Conservation (phyloP, 2,329 filamentous ascomycete genomes). For the Pseudogymnoascus destructans region DNA sequence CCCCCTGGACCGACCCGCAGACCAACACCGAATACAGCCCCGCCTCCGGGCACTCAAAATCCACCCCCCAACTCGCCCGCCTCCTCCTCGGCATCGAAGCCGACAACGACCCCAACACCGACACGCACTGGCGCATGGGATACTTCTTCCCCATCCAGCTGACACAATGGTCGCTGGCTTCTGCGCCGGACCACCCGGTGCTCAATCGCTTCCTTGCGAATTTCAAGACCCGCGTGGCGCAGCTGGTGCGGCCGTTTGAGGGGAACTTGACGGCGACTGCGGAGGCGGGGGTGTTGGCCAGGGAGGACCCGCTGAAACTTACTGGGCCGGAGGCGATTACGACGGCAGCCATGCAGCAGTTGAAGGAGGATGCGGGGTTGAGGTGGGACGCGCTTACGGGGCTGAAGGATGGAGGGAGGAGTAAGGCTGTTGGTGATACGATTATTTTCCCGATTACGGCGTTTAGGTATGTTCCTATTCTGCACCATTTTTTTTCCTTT, state of each 20-base stretch:
- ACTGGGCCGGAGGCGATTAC: constrained; percentile 27
- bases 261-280: neutral
- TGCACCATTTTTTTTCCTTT: neutral
- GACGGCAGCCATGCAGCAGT: constrained; percentile 19
- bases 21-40: constrained; percentile 18
- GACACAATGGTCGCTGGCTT: constrained; percentile 26
- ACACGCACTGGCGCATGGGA: constrained; percentile 27
- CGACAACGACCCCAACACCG: constrained; percentile 20
- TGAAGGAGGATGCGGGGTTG: constrained; percentile 19
- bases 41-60: constrained; percentile 3
- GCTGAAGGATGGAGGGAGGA: constrained; percentile 21
- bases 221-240: constrained; percentile 14
- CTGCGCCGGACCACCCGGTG: constrained; percentile 21
- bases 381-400: constrained; percentile 26
- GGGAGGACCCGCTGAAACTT: constrained; percentile 22
- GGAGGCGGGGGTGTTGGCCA: constrained; percentile 14
- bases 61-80: constrained; percentile 13
- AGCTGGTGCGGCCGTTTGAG: neutral
- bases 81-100: constrained; percentile 26
- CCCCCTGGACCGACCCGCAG: constrained; percentile 22
- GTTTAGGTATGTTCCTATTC: constrained; percentile 21
- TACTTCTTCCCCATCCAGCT: constrained; percentile 26
- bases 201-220: constrained; percentile 22
- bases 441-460: constrained; percentile 27
- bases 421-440: constrained; percentile 25